phyloP scores from a whole-genome alignment of 306 rosid genomes.

The Cotoneaster glaucophyllus region DNA sequence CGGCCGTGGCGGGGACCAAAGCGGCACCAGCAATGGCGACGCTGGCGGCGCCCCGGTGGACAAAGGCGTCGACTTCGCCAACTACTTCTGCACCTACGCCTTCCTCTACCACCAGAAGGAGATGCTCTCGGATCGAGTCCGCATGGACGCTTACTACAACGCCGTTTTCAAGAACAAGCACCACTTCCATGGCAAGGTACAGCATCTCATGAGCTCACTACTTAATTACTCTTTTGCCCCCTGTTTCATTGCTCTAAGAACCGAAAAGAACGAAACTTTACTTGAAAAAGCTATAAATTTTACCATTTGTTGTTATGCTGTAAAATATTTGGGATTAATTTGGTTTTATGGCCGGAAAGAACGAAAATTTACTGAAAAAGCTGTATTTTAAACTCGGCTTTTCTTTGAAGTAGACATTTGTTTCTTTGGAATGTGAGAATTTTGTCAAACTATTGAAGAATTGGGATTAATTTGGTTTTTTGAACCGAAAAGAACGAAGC shows the following conservation, averaged over 20 bases:
- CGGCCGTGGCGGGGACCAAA: conserved; percentile 25
- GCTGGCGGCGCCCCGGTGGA: conserved; percentile 32
- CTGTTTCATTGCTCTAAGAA: neutral
- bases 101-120: conserved; percentile 96
- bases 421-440: neutral
- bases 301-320: neutral
- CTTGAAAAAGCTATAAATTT: neutral
- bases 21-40: conserved; percentile 9
- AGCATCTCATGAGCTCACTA: neutral
- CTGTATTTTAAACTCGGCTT: neutral
- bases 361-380: neutral
- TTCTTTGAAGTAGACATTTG: neutral
- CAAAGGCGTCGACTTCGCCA: conserved; percentile 79
- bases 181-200: conserved; percentile 80
- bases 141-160: conserved; percentile 89
- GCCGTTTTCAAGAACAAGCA: conserved; percentile 77
- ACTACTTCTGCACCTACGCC: conserved; percentile 90
- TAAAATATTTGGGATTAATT: conserved; percentile 11
- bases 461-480: conserved; percentile 18
- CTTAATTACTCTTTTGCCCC: neutral
- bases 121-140: conserved; percentile 98
- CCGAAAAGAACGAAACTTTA: neutral
- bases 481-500: neutral
- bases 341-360: neutral
- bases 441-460: neutral